Conservation (phyloP, 305 asterid species). For the Fraxinus xanthoxyloides region DNA sequence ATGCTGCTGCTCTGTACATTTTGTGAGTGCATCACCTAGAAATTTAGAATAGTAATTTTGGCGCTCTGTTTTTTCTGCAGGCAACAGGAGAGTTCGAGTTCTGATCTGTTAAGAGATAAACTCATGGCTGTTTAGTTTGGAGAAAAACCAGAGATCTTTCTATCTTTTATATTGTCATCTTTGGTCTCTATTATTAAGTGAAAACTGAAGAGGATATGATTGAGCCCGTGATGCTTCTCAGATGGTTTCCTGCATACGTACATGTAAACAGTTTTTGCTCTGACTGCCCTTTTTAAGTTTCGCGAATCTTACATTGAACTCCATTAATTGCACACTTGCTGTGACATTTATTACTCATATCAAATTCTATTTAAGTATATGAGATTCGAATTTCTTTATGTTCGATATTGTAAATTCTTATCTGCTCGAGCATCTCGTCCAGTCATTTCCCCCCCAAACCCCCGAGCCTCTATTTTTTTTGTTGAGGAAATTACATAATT, state of each 20-base stretch:
- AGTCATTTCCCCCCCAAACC: neutral
- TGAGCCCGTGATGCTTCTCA: neutral
- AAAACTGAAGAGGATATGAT: constrained; percentile 27
- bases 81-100: constrained; percentile 89
- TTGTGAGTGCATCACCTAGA: neutral
- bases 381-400: neutral
- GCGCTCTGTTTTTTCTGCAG: constrained; percentile 35
- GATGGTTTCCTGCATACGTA: neutral
- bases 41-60: neutral
- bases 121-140: constrained; percentile 15
- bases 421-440: neutral
- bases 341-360: neutral
- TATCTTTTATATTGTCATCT: constrained; percentile 11
- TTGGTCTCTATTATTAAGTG: constrained; percentile 29
- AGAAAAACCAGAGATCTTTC: constrained; percentile 27
- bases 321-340: neutral
- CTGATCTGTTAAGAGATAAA: constrained; percentile 40
- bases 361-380: neutral
- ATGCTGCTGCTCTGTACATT: neutral
- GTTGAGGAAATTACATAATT: too few species aligned
- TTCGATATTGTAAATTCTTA: neutral
- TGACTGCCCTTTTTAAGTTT: neutral
- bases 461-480: too few species aligned
- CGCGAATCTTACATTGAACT: neutral
- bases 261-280: neutral